Base-by-base conservation (phyloP, 148 eudicot genomes). In the Silene latifolia region DNA sequence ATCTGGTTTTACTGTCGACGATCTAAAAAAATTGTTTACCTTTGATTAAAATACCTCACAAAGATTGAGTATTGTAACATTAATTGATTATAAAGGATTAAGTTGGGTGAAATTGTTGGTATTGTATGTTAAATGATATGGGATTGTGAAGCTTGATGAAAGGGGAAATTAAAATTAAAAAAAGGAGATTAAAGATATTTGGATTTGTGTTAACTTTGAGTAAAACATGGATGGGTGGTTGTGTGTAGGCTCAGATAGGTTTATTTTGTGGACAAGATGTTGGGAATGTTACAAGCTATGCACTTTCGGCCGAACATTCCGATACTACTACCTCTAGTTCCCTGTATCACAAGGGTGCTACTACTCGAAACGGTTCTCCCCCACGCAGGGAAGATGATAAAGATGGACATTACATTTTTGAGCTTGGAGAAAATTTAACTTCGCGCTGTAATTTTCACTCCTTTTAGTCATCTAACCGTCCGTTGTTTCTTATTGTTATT, bases 341-440 rank as follows among this genome's bases (percentile, higher is more conserved):
- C 77, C 78, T 88, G 56, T 84, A 75, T 82, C 80, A 64, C 67
- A 89, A 86, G 82, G 90, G 77, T 71, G 81, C 35, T 32, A 32
- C 79, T 63, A 80, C 79, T 81, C 88, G 82, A 78, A 86, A 82
- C 75, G 90, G 76, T 74, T 86, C 97, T 81, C 97, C 97, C 82
- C 93, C 91, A 15, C 67, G 83, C 85, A 83, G 97, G 82, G 90
- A 86, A 62, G 97, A 89, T 78, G 97, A 91, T 85, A 91, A 89
- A 82, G 97, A 91, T 80, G 97, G 97, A n/a, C 97, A 91, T 89
- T 91, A 85, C 86, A 80, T 73, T 74, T 91, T 91, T 89, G 93
- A 85, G 84, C 80, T 91, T 78, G 96, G 96, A 72, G 96, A 91
- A 74, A 87, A 83, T 86, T 77, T 91, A 77, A 89, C 96, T 24